Evolutionary conservation across 768 basidiomycete genomes (phyloP).

Genomic region (Podaxis rugospora): DNA sequence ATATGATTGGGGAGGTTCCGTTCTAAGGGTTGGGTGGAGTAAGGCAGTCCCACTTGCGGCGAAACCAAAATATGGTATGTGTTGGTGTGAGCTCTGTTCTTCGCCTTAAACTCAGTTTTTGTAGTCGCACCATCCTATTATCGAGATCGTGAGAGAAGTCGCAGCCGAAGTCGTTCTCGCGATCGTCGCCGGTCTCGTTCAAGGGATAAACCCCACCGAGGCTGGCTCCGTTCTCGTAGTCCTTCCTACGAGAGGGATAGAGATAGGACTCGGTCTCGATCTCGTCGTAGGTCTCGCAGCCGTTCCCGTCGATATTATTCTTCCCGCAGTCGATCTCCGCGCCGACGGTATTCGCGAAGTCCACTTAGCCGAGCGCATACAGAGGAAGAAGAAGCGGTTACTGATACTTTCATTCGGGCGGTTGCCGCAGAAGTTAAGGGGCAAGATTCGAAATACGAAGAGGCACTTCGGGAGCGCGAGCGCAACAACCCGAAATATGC

Average conservation of each 20-base stretch:
- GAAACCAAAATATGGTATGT: conserved; percentile 74
- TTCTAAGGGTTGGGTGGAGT: conserved; percentile 92
- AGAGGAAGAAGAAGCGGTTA: conserved; percentile 66
- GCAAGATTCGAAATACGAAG: conserved; percentile 75
- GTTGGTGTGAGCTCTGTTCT: background rate
- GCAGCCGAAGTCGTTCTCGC: conserved; percentile 34
- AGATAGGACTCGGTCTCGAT: conserved; percentile 40
- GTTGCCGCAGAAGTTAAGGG: conserved; percentile 84
- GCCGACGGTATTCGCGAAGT: conserved; percentile 47
- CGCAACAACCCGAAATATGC: conserved; percentile 76
- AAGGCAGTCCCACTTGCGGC: conserved; percentile 88
- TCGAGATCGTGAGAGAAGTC: conserved; percentile 20
- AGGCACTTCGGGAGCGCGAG: conserved; percentile 70
- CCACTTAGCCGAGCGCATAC: conserved; percentile 36
- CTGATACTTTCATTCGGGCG: conserved; percentile 81
- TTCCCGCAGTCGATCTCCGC: conserved; percentile 45
- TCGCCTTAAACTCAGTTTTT: background rate
- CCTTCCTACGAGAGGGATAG: conserved; percentile 34
- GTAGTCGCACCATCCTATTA: conserved; percentile 16
- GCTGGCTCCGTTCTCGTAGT: conserved; percentile 46
- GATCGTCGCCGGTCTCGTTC: conserved; percentile 38
- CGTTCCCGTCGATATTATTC: conserved; percentile 28
- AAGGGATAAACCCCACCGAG: conserved; percentile 32
- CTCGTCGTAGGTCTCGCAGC: conserved; percentile 28
- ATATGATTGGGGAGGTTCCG: conserved; percentile 88